Evolutionary conservation across 371 early-diverging fungal genomes (phyloP), one percentile per base, ranked within the genome.

Genomic region (Syncephalastrum sp.): DNA sequence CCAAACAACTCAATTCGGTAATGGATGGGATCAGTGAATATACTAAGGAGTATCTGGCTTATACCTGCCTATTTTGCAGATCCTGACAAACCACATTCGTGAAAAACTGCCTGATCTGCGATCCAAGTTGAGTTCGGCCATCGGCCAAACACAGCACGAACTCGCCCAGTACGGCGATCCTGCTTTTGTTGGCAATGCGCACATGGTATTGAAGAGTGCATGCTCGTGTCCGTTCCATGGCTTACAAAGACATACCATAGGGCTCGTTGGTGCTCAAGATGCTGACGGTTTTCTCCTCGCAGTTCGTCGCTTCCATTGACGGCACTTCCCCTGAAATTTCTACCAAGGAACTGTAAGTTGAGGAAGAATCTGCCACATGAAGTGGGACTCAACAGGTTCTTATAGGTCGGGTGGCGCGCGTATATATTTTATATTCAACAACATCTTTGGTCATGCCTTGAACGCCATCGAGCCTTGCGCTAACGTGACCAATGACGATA

Each of bases 371-470:
- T n/a, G 49, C 3, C 8, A n/a, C 10, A 42, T 8, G 38, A 33
- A 33, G 17, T 33, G 47, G n/a, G 12, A 33, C 21, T 21, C 47
- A 33, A 5, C 10, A 10, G 2, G 38, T 54, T 41, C 12, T 43
- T 46, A 42, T 56, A 76, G 74, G 16, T 85, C 87, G 59, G 94
- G 95, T 47, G 97, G 96, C 19, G 96, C 95, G 23, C 83, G 94
- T 62, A 84, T 97, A 42, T 91, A 94, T 72, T 91, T 91, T 68
- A 93, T 94, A 42, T 94, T 95, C 73, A 92, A 97, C 65, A 82
- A 84, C 54, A 82, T 93, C 8, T 97, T 90, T 81, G 86, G 91
- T 14, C 77, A 87, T 14, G 89, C 91, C 17, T 74, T 97, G 50
- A 86, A 90, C 53, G 81, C 87, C 45, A 85, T 95, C 52, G 80